Evolutionary conservation across 495 filamentous ascomycete genomes (phyloP).

Genomic region (Pseudomonodictys pantanalensis): DNA sequence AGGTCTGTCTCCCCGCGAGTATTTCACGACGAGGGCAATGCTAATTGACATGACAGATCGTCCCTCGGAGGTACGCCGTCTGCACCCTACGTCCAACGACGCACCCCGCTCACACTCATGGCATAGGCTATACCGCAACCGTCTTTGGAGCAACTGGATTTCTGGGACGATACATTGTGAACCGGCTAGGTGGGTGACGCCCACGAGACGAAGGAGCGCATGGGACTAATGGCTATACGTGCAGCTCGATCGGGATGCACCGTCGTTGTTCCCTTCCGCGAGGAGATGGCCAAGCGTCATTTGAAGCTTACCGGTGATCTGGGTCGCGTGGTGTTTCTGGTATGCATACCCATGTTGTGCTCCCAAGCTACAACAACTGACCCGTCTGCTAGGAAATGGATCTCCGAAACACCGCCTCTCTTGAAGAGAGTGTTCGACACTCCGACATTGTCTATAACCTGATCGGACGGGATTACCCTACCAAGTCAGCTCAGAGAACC

Average conservation of each 20-base stretch:
- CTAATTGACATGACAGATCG: conserved; percentile 52
- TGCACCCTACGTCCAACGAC: conserved; percentile 28
- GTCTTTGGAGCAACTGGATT: conserved; percentile 98
- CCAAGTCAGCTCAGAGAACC: conserved; percentile 79
- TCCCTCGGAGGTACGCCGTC: conserved; percentile 70
- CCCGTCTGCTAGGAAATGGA: conserved; percentile 88
- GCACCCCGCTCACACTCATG: conserved; percentile 12
- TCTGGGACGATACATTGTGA: conserved; percentile 95
- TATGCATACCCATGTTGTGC: too few species aligned
- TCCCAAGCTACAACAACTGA: too few species aligned
- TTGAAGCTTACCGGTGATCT: conserved; percentile 93
- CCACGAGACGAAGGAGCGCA: neutral
- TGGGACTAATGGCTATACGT: conserved; percentile 11
- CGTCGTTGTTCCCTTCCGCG: conserved; percentile 87
- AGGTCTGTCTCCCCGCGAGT: conserved; percentile 31
- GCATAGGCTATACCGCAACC: conserved; percentile 82
- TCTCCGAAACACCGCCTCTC: conserved; percentile 88
- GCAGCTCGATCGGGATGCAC: conserved; percentile 87
- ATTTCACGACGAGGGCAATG: neutral
- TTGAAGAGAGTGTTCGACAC: conserved; percentile 94
- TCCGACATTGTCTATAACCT: conserved; percentile 98
- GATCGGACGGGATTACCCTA: conserved; percentile 88
- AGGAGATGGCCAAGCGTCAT: conserved; percentile 97
- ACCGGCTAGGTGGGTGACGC: conserved; percentile 73
- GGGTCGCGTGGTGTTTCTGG: conserved; percentile 80